Evolutionary conservation across 371 early-diverging fungal genomes (phyloP), one percentile per base, ranked within the genome.

Genomic region (Mortierella sp.): DNA sequence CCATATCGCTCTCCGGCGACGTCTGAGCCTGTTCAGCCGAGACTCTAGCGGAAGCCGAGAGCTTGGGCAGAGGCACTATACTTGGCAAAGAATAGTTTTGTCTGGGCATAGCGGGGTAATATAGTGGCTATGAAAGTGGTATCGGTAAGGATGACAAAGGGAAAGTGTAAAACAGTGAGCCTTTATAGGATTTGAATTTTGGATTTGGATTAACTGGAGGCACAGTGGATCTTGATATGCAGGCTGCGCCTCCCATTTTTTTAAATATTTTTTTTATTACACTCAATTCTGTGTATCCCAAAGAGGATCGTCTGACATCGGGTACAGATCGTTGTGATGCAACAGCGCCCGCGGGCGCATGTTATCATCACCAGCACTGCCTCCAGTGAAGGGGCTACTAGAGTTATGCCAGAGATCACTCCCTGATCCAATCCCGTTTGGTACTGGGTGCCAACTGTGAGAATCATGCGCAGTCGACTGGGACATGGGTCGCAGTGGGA

Each of bases 71-170:
- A 16, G 74, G 54, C 16, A 66, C 68, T 14, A 78, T 54, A 16
- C 22, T 18, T 3, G 79, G 74, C 51, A 78, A 54, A 8, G 79
- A 78, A 18, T 78, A 74, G 24, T 78, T 74, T 61, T 73, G 79
- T 66, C 71, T 70, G 2, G 78, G 74, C 74, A 74, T 78, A 22
- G 40, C 37, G 59, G 16, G 16, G 4, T 2, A 35, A 60, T 20
- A n/a, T 8, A 37, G 61, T 22, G 22, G 20, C 5, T 8, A 37
- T 60, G 61, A 20, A 18, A 22, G 35, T 35, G 35, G 16, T 12
- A 11, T 28, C 32, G 40, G 61, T n/a, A 37, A 39, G 12, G 39
- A 35, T n/a, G 26, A 58, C 18, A 58, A 30, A 52, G 22, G 2
- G n/a, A 43, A 43, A 43, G n/a, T 12, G 2, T 20, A 49, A 1